Conservation (phyloP, 148 eudicot species). For the Diospyros kaki region DNA sequence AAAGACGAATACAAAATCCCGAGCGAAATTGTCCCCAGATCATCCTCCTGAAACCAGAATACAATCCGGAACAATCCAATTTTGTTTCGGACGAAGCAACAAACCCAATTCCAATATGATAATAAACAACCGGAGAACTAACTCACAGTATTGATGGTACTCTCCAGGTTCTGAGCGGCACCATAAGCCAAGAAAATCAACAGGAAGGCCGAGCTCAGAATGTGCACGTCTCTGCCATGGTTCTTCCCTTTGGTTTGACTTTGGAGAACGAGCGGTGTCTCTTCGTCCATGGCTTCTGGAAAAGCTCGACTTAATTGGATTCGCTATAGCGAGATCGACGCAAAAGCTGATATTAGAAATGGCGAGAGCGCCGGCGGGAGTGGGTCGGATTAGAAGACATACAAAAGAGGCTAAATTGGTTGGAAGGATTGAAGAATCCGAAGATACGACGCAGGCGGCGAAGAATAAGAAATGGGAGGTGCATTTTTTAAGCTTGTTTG, state of each 20-base stretch:
- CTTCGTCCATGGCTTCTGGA: slow-evolving; percentile 40
- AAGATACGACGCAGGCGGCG: slow-evolving; percentile 9
- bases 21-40: slow-evolving; percentile 80
- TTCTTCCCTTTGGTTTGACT: slow-evolving; percentile 18
- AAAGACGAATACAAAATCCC: slow-evolving; percentile 91
- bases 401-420: neutral
- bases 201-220: slow-evolving; percentile 73
- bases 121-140: neutral
- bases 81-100: neutral
- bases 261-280: slow-evolving; percentile 39
- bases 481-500: slow-evolving; percentile 10
- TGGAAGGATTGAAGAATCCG: slow-evolving; percentile 22
- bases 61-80: slow-evolving; percentile 5
- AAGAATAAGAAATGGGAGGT: neutral
- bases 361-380: slow-evolving; percentile 15
- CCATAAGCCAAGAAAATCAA: slow-evolving; percentile 86
- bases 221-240: slow-evolving; percentile 63
- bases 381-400: slow-evolving; percentile 13
- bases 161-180: slow-evolving; percentile 88
- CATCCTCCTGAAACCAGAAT: slow-evolving; percentile 52
- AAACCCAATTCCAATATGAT: neutral
- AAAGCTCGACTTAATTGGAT: neutral
- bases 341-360: neutral
- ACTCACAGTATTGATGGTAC: slow-evolving; percentile 78
- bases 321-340: neutral